Conservation (phyloP, 257 asterid genomes). For the Nemophila menziesii region DNA sequence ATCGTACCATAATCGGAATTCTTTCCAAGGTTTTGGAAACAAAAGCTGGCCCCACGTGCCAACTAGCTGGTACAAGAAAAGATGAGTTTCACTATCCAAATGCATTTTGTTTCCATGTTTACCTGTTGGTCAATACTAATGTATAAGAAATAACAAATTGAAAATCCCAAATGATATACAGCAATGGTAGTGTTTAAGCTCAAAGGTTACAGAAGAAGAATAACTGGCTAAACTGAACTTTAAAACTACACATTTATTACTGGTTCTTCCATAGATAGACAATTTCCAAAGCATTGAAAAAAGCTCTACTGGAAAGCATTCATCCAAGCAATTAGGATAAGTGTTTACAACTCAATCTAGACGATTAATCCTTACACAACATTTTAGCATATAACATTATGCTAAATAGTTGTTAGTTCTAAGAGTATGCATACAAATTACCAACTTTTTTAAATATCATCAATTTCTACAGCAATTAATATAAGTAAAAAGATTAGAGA, state of each 20-base stretch:
- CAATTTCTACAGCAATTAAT: background rate
- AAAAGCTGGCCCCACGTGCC: constrained; percentile 99
- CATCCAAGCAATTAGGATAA: too few relatives aligned
- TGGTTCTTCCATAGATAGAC: background rate
- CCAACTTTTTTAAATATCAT: background rate
- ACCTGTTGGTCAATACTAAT: constrained; percentile 57
- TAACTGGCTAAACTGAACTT: too few relatives aligned
- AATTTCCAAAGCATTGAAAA: too few relatives aligned
- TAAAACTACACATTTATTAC: too few relatives aligned
- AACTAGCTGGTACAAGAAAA: constrained; percentile 85
- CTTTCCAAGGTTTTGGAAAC: constrained; percentile 95
- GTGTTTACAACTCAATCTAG: too few relatives aligned
- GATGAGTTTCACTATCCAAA: constrained; percentile 39
- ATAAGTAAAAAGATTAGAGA: background rate
- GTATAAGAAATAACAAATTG: too few relatives aligned
- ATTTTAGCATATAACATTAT: background rate
- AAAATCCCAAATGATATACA: background rate
- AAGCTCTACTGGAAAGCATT: too few relatives aligned
- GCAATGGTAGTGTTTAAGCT: too few relatives aligned
- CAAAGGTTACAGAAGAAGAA: too few relatives aligned
- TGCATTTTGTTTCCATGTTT: constrained; percentile 86
- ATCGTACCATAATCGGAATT: constrained; percentile 89
- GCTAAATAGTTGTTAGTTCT: too few relatives aligned
- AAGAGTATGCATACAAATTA: too few relatives aligned
- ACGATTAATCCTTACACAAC: too few relatives aligned